A percentile compares a stretch with the other conserved stretches of the same genome.
Conservation (phyloP, 371 early-diverging fungal species). For the Zopfochytrium polystomum region DNA sequence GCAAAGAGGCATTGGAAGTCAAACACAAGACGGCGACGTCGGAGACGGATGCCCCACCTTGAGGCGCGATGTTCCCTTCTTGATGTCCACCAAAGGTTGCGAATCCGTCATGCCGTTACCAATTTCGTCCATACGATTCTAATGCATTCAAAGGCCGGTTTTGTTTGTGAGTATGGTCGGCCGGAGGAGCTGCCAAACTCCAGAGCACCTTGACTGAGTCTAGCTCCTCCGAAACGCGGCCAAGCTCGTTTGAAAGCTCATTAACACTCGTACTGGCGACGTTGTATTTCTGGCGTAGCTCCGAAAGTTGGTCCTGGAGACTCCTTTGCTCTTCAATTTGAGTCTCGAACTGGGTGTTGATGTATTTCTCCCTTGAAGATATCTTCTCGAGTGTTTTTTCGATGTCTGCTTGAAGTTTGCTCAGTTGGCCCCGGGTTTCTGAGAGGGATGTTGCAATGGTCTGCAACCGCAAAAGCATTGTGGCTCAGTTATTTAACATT, state of each 20-base stretch:
- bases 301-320: conserved; percentile 45
- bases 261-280: conserved; percentile 41
- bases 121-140: conserved; percentile 54
- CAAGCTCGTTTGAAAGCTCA: conserved; percentile 43
- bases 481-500: background rate
- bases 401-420: conserved; percentile 44
- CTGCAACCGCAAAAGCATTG: conserved; percentile 11
- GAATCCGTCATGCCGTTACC: conserved; percentile 60
- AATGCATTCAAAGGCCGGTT: background rate
- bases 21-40: no score
- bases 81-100: conserved; percentile 51
- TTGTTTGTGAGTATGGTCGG: no score
- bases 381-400: conserved; percentile 53
- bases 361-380: conserved; percentile 51
- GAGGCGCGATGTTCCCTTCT: conserved; percentile 43
- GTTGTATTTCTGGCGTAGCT: conserved; percentile 45
- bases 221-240: conserved; percentile 47
- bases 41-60: conserved; percentile 32
- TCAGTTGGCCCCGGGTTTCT: conserved; percentile 38
- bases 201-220: conserved; percentile 48
- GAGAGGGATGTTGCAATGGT: conserved; percentile 32
- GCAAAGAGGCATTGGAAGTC: no score
- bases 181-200: no score
- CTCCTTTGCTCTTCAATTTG: conserved; percentile 47
- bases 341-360: conserved; percentile 54